Evolutionary conservation across 345 rosid species (phyloP), one percentile per base, ranked within the genome.

Genomic region (Gossypium australe): DNA sequence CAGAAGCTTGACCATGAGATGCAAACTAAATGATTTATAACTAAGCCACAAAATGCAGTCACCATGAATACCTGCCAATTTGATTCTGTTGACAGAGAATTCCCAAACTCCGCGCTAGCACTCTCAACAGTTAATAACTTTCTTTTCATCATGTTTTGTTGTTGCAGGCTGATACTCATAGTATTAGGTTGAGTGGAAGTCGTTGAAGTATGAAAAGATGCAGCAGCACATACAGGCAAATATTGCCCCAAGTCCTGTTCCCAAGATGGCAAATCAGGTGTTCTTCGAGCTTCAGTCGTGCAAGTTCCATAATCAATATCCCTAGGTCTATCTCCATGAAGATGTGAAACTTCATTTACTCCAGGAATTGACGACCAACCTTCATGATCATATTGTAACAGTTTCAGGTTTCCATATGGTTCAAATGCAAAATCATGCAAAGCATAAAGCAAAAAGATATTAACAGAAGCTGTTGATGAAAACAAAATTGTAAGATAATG

Each of bases 61-160:
- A 22, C 14, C n/a, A 44, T 25, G 59, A 73, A 27, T 82, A 91
- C 98, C 97, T 93, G 94, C 91, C 89, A 87, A 80, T 85, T 81
- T 66, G 85, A 74, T 73, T 88, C 91, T 51, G 76, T 44, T 17
- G 83, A 79, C 58, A 82, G 68, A 81, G 89, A 80, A 79, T 80
- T 76, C 71, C 77, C 85, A 66, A 74, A 71, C 43, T 75, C 83
- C 49, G 81, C 78, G 43, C 73, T 47, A 71, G 73, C 71, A 79
- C 47, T 70, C 74, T 82, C 83, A 27, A 78, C 73, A 9, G 76
- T 72, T 61, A 84, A 77, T 62, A 72, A 73, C 74, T 86, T 86
- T 51, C 83, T 77, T 64, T 79, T 67, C 74, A 73, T 55, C 24
- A 59, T 67, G 64, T 71, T 77, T 51, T 83, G 89, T 64, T 74